Evolutionary conservation across 2,329 filamentous ascomycete species (phyloP).

Genomic region (Gyromitra esculenta): DNA sequence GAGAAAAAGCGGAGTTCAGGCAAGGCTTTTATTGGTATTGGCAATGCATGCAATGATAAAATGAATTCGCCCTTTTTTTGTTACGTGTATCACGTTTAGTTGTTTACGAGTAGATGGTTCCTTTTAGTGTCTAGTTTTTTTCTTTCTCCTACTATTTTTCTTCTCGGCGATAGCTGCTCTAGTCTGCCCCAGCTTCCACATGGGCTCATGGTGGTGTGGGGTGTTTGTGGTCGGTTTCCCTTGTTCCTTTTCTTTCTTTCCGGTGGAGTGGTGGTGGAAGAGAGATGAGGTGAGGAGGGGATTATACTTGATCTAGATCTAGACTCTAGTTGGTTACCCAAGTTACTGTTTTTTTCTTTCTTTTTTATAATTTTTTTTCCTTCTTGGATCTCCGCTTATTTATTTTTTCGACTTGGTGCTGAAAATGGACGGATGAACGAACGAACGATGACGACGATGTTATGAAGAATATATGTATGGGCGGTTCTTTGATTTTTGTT

Average conservation of each 20-base stretch:
- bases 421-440: neutral
- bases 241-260: neutral
- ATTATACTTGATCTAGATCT: neutral
- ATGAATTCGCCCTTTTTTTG: constrained; percentile 7
- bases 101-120: constrained; percentile 18
- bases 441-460: neutral
- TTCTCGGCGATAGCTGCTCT: neutral
- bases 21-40: constrained; percentile 10
- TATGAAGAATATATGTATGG: neutral
- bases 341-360: neutral
- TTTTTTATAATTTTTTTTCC: neutral
- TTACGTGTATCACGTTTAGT: neutral
- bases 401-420: neutral
- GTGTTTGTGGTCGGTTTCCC: neutral
- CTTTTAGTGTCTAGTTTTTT: constrained; percentile 8
- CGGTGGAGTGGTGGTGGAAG: neutral
- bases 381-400: neutral
- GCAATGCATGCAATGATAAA: constrained; percentile 7
- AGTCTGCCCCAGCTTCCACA: neutral
- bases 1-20: constrained; percentile 3
- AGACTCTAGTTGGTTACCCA: neutral
- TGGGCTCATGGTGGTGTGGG: neutral
- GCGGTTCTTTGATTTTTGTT: neutral
- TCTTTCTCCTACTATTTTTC: neutral
- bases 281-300: neutral